Evolutionary conservation across 1,284 basidiomycete genomes (phyloP), one percentile per base, ranked within the genome.

Genomic region (Thecaphora thlaspeos): DNA sequence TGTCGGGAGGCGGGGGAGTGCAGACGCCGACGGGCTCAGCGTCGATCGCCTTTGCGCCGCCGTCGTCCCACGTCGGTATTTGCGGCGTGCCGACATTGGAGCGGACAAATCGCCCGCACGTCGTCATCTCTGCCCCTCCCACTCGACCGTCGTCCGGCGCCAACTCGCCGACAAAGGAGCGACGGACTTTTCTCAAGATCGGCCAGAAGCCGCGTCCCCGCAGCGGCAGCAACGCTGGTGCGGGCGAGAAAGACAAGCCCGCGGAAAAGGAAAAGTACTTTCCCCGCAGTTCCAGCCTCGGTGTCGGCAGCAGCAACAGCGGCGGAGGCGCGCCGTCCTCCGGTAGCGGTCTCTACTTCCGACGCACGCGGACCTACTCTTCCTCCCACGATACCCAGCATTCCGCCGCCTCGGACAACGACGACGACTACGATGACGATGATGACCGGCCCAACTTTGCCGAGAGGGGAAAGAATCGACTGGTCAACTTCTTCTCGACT

Each of bases 201-300:
- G 36, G 36, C 8, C 36, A 37, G 36, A 7, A 15, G 7, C 17
- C 36, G 14, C 7, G 36, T 15, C 18, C 17, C 36, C 5, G 17
- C 26, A 11, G 26, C 26, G 26, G 26, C 26, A 11, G 26, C 26
- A 11, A 11, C 26, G 26, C 5, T 11, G 26, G 7, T 4, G 37
- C 4, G 7, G 15, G 19, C 37, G 37, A 15, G 17, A 21, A 17
- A 15, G 19, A 38, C 37, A 38, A 38, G 19, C 7, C 37, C n/a
- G 24, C 26, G 34, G 34, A 11, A 37, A 47, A 49, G 39, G 54
- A 54, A 7, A 65, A 61, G 30, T 61, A 55, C 53, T 66, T 66
- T 48, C 63, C 58, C 1, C 58, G 63, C 2, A 61, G 59, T 2
- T 66, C 63, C 1, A 61, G 59, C 9, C 59, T 59, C 1, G 63